Evolutionary conservation across 2,329 filamentous ascomycete genomes (phyloP), one percentile per base, ranked within the genome.

Genomic region (Ophiognomonia clavigignenti-juglandacearum): DNA sequence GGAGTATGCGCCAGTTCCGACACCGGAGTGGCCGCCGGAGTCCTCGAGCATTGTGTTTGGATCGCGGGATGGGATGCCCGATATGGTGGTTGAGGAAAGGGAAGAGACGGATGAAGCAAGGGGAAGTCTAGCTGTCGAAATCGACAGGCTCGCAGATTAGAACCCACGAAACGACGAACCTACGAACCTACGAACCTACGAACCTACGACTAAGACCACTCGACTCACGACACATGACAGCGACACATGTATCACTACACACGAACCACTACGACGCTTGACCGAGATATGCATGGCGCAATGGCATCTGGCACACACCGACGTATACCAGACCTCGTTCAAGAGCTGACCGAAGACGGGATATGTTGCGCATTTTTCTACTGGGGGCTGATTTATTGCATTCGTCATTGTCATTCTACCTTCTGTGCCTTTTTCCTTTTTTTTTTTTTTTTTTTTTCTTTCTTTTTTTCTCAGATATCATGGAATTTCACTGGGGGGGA

Each of bases 11-110:
- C 53, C 61, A 1, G 55, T 72, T 50, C 51, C 56, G 4, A 55
- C 64, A 14, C 61, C 73, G 4, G 58, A 63, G 27, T 77, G 73
- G 74, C 63, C 65, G 4, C 53, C 60, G n/a, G 59, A 64, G 22
- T 57, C 53, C 24, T 59, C 42, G 7, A 31, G 50, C 42, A 29
- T 43, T 23, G 37, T 29, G 22, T 16, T 14, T 18, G 39, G 22
- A 29, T 27, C 38, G 42, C 37, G 20, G 45, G 37, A 23, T 34
- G 50, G 19, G 47, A 47, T 45, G 45, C 43, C 19, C 32, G 50
- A 43, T 11, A 42, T 35, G 16, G 43, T 40, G 14, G 35, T 37
- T 9, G 49, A 54, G 23, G 36, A 40, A 32, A 14, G 38, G 14
- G 27, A 48, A n/a, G n/a, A n/a, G n/a, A n/a, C n/a, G n/a, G n/a